Percentiles rank a stretch among this genome's conserved stretches.
Conservation (phyloP, 345 rosid genomes). For the Stellera chamaejasme region DNA sequence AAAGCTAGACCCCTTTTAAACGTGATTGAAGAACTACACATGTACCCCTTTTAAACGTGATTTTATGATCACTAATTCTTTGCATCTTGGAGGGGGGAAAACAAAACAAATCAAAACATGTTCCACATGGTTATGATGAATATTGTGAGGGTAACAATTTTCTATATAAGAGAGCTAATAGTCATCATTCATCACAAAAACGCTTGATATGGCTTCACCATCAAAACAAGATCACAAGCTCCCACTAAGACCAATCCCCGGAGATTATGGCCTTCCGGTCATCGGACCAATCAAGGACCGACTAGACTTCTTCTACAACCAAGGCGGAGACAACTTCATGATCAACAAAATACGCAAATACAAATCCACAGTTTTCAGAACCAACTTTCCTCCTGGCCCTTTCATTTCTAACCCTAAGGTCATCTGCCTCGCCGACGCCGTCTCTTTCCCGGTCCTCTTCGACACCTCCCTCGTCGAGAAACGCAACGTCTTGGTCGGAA, state of each 20-base stretch:
- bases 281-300: conserved; percentile 37
- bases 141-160: too few species aligned
- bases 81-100: too few species aligned
- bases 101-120: too few species aligned
- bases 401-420: conserved; percentile 27
- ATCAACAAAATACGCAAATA: conserved; percentile 14
- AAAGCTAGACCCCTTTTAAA: too few species aligned
- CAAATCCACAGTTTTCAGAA: conserved; percentile 27
- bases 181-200: too few species aligned
- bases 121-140: too few species aligned
- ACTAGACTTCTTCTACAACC: conserved; percentile 37
- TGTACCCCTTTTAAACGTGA: too few species aligned
- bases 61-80: too few species aligned
- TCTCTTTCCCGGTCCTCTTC: conserved; percentile 35
- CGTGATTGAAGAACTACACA: too few species aligned
- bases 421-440: conserved; percentile 26
- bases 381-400: conserved; percentile 52
- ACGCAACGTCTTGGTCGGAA: conserved; percentile 25
- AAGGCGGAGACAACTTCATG: conserved; percentile 35
- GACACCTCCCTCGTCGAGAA: conserved; percentile 39
- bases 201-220: too few species aligned
- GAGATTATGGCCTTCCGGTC: conserved; percentile 26
- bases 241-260: conserved; percentile 31
- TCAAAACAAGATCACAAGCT: not conserved
- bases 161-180: too few species aligned